Evolutionary conservation across 768 basidiomycete genomes (phyloP).

Genomic region (Brasilioporus rufonigricans): DNA sequence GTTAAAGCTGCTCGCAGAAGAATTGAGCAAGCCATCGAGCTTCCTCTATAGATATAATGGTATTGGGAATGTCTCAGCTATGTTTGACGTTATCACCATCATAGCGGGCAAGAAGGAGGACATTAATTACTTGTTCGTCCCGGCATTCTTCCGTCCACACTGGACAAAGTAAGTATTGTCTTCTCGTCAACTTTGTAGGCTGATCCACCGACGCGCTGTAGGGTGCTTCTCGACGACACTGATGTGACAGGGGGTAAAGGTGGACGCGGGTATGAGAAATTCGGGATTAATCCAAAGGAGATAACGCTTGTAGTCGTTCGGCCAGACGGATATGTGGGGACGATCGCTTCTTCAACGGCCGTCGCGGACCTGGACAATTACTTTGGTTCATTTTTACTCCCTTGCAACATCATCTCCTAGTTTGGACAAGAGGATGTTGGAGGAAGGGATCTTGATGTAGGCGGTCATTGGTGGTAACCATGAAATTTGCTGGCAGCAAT

Average conservation of each 20-base stretch:
- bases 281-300: conserved; percentile 27
- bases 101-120: conserved; percentile 28
- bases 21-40: conserved; percentile 18
- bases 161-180: not conserved
- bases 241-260: conserved; percentile 29
- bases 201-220: conserved; percentile 3
- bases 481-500: too few relatives aligned
- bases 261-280: conserved; percentile 31
- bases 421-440: not conserved
- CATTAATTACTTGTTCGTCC: conserved; percentile 31
- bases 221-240: conserved; percentile 34
- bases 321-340: conserved; percentile 38
- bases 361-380: conserved; percentile 41
- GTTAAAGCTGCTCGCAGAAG: conserved; percentile 25
- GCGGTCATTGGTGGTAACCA: too few relatives aligned
- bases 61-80: conserved; percentile 12
- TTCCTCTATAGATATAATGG: conserved; percentile 29
- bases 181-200: not conserved
- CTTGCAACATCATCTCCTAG: not conserved
- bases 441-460: too few relatives aligned
- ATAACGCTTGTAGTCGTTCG: conserved; percentile 36
- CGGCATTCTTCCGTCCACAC: conserved; percentile 12
- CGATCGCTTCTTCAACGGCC: conserved; percentile 24
- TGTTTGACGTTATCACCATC: conserved; percentile 32
- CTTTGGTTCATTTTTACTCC: conserved; percentile 44